Evolutionary conservation across 208 protist species (phyloP).

Genomic region (Acanthamoeba polyphaga): DNA sequence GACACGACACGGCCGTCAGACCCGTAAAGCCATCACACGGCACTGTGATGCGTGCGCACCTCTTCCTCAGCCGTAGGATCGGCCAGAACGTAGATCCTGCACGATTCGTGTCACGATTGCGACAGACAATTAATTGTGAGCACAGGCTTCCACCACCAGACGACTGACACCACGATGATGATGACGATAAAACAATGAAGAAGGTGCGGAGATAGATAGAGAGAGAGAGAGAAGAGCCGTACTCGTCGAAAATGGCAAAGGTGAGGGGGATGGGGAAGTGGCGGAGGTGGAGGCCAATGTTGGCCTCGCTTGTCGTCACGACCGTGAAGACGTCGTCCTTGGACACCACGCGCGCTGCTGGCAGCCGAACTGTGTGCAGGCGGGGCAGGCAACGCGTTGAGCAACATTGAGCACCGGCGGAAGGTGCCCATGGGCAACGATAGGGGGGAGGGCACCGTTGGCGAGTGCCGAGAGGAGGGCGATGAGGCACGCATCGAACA

Average conservation of each 20-base stretch:
- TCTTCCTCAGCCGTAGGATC: constrained; percentile 46
- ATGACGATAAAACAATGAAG: background rate
- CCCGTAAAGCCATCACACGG: background rate
- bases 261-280: constrained; percentile 21
- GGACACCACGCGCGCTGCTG: background rate
- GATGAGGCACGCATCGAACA: constrained; percentile 79
- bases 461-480: constrained; percentile 79
- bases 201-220: background rate
- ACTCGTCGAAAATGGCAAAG: constrained; percentile 45
- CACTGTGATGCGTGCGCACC: background rate
- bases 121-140: background rate
- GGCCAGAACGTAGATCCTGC: constrained; percentile 10
- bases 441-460: constrained; percentile 48
- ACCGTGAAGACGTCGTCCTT: constrained; percentile 22
- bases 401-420: no score
- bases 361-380: background rate
- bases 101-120: background rate
- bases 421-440: no score
- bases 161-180: background rate
- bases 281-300: background rate
- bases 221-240: background rate
- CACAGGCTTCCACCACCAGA: background rate
- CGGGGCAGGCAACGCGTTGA: background rate
- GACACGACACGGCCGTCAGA: background rate
- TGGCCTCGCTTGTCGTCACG: background rate